Percentiles rank a stretch among this genome's conserved stretches.
phyloP scores from a whole-genome alignment of 2,329 filamentous ascomycete genomes.

The Lasiodiplodia hormozganensis region DNA sequence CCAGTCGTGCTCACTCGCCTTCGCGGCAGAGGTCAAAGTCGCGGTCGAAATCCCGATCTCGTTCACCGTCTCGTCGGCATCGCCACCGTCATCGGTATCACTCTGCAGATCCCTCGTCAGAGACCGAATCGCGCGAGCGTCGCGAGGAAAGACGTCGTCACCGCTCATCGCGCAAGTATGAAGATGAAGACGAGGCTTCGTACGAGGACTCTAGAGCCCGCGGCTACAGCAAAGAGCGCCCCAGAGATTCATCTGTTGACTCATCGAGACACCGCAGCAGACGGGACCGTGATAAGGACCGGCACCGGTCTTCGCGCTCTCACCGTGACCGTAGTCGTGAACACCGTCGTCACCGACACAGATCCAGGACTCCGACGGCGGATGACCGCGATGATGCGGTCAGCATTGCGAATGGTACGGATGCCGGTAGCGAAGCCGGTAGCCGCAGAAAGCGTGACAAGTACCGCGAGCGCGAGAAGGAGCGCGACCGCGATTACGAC shows the following conservation, averaged over 20 bases:
- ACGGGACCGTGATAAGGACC: conserved; percentile 46
- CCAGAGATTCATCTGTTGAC: conserved; percentile 68
- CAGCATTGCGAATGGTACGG: conserved; percentile 37
- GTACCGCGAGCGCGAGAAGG: conserved; percentile 47
- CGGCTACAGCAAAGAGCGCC: conserved; percentile 54
- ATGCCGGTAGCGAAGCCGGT: conserved; percentile 41
- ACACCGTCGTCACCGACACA: conserved; percentile 52
- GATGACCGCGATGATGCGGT: conserved; percentile 42
- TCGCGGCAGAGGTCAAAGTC: conserved; percentile 35
- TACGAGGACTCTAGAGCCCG: conserved; percentile 53
- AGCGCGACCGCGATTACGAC: conserved; percentile 45
- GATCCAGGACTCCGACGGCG: conserved; percentile 42
- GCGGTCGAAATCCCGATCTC: conserved; percentile 46
- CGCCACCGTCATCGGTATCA: conserved; percentile 60
- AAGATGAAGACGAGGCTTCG: conserved; percentile 46
- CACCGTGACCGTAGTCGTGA: conserved; percentile 56
- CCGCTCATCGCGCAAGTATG: conserved; percentile 51
- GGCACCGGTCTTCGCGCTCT: conserved; percentile 53
- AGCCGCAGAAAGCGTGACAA: conserved; percentile 39
- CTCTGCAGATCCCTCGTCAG: conserved; percentile 54
- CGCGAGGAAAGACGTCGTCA: conserved; percentile 56
- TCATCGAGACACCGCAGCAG: conserved; percentile 64
- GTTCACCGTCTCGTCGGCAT: conserved; percentile 48
- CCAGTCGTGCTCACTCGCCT: conserved; percentile 49
- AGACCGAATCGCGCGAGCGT: conserved; percentile 41